Percentiles rank a stretch among this genome's conserved stretches.
Evolutionary conservation across 2,329 filamentous ascomycete species (phyloP).

Genomic region (Sporothrix schenckii): DNA sequence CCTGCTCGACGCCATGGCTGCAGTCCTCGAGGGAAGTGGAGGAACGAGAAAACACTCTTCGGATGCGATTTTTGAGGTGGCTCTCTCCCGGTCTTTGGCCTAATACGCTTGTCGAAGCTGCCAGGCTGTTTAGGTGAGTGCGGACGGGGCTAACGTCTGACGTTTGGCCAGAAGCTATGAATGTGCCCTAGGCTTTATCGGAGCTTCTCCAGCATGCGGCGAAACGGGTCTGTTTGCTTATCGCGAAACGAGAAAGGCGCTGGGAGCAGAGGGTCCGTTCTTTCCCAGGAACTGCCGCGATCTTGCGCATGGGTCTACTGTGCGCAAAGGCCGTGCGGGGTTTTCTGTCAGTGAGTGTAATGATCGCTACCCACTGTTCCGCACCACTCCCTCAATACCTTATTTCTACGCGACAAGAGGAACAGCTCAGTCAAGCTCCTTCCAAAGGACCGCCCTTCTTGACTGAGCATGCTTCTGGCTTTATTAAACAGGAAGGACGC

Average conservation of each 20-base stretch:
- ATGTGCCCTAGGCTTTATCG: conserved; percentile 6
- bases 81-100: not conserved
- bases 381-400: not conserved
- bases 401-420: not conserved
- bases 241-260: conserved; percentile 3
- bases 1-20: not conserved
- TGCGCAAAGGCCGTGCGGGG: not conserved
- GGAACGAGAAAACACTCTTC: not conserved
- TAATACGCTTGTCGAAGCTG: not conserved
- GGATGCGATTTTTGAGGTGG: not conserved
- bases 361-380: not conserved
- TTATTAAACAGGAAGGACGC: no score
- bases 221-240: conserved; percentile 2
- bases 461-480: not conserved
- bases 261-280: not conserved
- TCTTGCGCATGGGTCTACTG: not conserved
- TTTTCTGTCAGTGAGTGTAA: not conserved
- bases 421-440: not conserved
- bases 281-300: not conserved
- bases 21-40: no score
- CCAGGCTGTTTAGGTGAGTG: not conserved
- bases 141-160: not conserved
- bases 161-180: conserved; percentile 12
- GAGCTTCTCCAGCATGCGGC: conserved; percentile 9
- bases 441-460: not conserved